A percentile compares a stretch with the other conserved stretches of the same genome.
Conservation (phyloP, 192 early-diverging fungal genomes). For the Jimgerdemannia lactiflua region DNA sequence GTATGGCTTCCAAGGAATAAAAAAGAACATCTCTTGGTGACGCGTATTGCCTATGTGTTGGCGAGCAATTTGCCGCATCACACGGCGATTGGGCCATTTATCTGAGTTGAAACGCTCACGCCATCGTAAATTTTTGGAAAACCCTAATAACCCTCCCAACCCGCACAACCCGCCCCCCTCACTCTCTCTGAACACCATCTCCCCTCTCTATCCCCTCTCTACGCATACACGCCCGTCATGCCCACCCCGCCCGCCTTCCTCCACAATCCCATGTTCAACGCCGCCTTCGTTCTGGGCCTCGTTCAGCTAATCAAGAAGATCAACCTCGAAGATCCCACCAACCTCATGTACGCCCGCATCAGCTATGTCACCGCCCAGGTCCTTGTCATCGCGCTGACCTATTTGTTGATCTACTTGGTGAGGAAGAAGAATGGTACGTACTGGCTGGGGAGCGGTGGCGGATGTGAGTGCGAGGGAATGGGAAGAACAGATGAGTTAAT, state of each 20-base stretch:
- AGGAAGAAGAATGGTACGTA: conserved; percentile 67
- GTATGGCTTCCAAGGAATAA: too few species aligned
- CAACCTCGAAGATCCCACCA: conserved; percentile 62
- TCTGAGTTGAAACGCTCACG: too few species aligned
- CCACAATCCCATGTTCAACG: conserved; percentile 33
- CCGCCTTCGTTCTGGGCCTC: conserved; percentile 59
- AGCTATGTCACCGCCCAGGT: conserved; percentile 59
- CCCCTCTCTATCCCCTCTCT: not conserved
- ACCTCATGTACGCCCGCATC: conserved; percentile 51
- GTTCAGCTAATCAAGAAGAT: conserved; percentile 62
- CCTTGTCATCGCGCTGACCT: conserved; percentile 41
- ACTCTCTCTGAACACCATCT: not conserved
- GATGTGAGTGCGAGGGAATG: too few species aligned
- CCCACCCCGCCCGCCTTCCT: conserved; percentile 22
- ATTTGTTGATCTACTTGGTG: conserved; percentile 41
- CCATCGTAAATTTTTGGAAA: not conserved
- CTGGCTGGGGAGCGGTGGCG: not conserved
- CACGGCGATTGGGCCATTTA: too few species aligned
- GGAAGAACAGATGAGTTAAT: too few species aligned
- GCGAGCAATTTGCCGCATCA: too few species aligned
- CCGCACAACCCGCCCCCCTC: too few species aligned
- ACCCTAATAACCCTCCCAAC: not conserved
- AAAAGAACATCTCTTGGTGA: not conserved
- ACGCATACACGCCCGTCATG: not conserved
- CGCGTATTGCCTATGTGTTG: not conserved